Evolutionary conservation across 495 filamentous ascomycete species (phyloP), one percentile per base, ranked within the genome.

Genomic region (Tetracladium setigerum): DNA sequence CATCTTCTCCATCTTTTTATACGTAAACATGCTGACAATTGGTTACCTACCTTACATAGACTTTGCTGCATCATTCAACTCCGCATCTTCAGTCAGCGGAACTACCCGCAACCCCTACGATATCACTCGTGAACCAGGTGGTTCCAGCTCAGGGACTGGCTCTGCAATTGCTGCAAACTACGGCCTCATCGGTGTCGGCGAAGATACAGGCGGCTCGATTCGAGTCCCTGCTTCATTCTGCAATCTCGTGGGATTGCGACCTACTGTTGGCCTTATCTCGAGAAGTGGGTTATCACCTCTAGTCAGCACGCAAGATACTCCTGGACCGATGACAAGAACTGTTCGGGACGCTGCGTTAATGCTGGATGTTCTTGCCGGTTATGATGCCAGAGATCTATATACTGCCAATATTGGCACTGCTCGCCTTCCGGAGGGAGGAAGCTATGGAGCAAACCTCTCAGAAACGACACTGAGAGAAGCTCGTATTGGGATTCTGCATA

Each of bases 91-190:
- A 8, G 46, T 62, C 1, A 58, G 60, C 31, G 61, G 59, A 6
- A 52, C 56, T 11, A 66, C 62, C 15, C 53, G 57, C 39, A 56
- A 62, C 12, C 54, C 60, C 1, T 45, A 62, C 14, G 61, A 56
- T 30, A 45, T 61, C 13, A 59, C 56, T 14, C 46, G 60, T 35
- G 59, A 60, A 9, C 54, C 71, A 11, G 77, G 77, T 1, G 77
- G 77, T 2, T 80, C 73, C 47, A 73, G 73, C 0, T 81, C 81
- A 27, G 83, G 87, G 6, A 76, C 81, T 48, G 78, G 71, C 1
- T 75, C 75, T 30, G 59, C 79, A 19, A 65, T 79, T 27, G 74
- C 66, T 1, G 53, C 81, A 18, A 63, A 59, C 22, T 76, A 76
- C 8, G 77, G 70, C 17, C 63, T 76, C 50, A 66, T 76, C 34